Evolutionary conservation across 768 basidiomycete species (phyloP), one percentile per base, ranked within the genome.

Genomic region (Candolleomyces aberdarensis): DNA sequence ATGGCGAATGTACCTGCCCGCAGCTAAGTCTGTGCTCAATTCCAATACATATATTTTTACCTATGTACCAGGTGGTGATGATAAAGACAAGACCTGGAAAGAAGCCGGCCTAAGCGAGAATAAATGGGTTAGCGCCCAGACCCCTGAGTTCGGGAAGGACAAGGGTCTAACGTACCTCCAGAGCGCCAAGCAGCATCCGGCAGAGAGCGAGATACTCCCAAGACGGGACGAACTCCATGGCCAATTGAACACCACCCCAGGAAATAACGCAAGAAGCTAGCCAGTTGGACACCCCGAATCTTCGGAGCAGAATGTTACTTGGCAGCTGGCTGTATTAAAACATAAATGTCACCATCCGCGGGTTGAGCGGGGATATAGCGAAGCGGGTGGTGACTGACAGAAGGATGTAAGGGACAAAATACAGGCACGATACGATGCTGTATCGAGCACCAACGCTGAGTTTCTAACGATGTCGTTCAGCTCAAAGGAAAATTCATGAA

Each of bases 11-110:
- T 83, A 83, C 82, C 81, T 81, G 58, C 22, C n/a, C 22, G 46
- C 52, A 9, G 31, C 22, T 17, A 40, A 54, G 54, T 54, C 20
- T 50, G 26, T 39, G 43, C 53, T 39, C 20, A 55, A 54, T n/a
- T n/a, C 22, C 63, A 13, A 44, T 41, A 43, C 32, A 40, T 11
- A 58, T 49, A 50, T 10, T 47, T 11, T 54, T 20, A 41, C 72
- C 6, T 57, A n/a, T n/a, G n/a, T n/a, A 81, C 82, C 83, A 83
- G 9, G 80, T 80, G 36, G 78, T 76, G 60, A 83, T 79, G 26
- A 82, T 74, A 64, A 77, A 83, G 26, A 82, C 74, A 63, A 82
- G 63, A 6, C 78, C 79, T 47, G 82, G 80, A 62, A 82, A 80
- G 67, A 82, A 83, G 32, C 80, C 80, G 11, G 80, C 79, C 81